Evolutionary conservation across 805 yeast species (phyloP).

Genomic region (Starmerella vitae): DNA sequence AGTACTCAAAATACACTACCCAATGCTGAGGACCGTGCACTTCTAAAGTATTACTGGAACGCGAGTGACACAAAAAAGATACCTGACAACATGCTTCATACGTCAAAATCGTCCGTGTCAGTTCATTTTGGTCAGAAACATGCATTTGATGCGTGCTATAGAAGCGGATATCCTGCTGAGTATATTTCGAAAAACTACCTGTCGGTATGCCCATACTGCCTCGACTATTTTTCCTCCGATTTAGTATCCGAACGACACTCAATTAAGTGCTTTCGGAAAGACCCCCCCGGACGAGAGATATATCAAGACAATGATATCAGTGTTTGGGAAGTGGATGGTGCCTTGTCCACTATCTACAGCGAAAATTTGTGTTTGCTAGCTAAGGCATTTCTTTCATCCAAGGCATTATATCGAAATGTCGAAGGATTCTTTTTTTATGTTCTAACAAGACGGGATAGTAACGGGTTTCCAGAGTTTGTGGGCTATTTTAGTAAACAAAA

Average conservation of each 20-base stretch:
- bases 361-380: conserved; percentile 84
- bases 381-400: conserved; percentile 76
- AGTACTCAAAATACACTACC: conserved; percentile 7
- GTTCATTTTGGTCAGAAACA: conserved; percentile 51
- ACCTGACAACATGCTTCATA: background rate
- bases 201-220: conserved; percentile 71
- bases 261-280: conserved; percentile 52
- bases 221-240: conserved; percentile 63
- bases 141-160: conserved; percentile 83
- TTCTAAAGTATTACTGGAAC: background rate
- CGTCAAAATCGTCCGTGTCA: conserved; percentile 21
- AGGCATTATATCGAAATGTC: conserved; percentile 85
- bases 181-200: conserved; percentile 49
- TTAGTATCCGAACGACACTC: conserved; percentile 56
- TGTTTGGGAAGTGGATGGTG: conserved; percentile 87
- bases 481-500: conserved; percentile 92
- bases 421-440: conserved; percentile 90
- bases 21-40: conserved; percentile 11
- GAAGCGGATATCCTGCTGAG: conserved; percentile 86
- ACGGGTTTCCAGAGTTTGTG: conserved; percentile 44
- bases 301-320: conserved; percentile 54
- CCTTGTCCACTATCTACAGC: conserved; percentile 67
- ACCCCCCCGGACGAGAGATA: conserved; percentile 88
- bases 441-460: conserved; percentile 50
- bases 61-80: background rate